Evolutionary conservation across 2,329 filamentous ascomycete genomes (phyloP).

Genomic region (Fusarium buxicola): DNA sequence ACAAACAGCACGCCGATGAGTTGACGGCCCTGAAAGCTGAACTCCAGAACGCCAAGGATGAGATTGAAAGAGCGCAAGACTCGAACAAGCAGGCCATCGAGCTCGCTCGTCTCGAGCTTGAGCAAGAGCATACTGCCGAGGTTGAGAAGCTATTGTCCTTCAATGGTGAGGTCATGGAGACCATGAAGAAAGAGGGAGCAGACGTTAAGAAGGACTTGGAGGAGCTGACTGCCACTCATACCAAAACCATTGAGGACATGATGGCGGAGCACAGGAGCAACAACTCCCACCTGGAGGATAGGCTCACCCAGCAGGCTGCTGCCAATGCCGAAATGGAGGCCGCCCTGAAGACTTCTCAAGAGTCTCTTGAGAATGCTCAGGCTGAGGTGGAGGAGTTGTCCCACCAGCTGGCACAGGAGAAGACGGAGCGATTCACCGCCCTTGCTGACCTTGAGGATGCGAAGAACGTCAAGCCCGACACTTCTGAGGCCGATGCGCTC

Average conservation of each 20-base stretch:
- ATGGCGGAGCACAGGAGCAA: slow-evolving; percentile 54
- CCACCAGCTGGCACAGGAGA: slow-evolving; percentile 67
- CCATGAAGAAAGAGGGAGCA: slow-evolving; percentile 54
- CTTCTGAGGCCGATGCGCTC: slow-evolving; percentile 64
- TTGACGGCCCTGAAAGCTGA: slow-evolving; percentile 49
- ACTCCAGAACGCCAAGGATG: slow-evolving; percentile 45
- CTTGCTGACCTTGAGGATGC: slow-evolving; percentile 70
- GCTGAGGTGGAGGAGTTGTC: slow-evolving; percentile 62
- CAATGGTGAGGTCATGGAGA: slow-evolving; percentile 57
- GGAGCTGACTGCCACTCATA: slow-evolving; percentile 53
- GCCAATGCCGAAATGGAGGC: slow-evolving; percentile 52
- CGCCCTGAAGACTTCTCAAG: slow-evolving; percentile 54
- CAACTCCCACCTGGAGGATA: slow-evolving; percentile 51
- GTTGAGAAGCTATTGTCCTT: slow-evolving; percentile 59
- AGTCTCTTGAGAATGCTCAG: slow-evolving; percentile 58
- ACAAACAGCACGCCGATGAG: slow-evolving; percentile 50
- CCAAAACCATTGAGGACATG: slow-evolving; percentile 55
- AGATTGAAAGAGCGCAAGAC: slow-evolving; percentile 59
- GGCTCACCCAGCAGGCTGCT: slow-evolving; percentile 51
- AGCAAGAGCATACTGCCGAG: slow-evolving; percentile 59
- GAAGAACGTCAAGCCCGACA: slow-evolving; percentile 67
- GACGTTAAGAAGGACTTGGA: slow-evolving; percentile 58
- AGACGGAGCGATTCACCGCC: slow-evolving; percentile 69
- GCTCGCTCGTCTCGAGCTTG: slow-evolving; percentile 57
- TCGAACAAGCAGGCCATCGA: slow-evolving; percentile 60